Conservation (phyloP, 2,329 filamentous ascomycete genomes). For the Colletotrichum tropicicola region DNA sequence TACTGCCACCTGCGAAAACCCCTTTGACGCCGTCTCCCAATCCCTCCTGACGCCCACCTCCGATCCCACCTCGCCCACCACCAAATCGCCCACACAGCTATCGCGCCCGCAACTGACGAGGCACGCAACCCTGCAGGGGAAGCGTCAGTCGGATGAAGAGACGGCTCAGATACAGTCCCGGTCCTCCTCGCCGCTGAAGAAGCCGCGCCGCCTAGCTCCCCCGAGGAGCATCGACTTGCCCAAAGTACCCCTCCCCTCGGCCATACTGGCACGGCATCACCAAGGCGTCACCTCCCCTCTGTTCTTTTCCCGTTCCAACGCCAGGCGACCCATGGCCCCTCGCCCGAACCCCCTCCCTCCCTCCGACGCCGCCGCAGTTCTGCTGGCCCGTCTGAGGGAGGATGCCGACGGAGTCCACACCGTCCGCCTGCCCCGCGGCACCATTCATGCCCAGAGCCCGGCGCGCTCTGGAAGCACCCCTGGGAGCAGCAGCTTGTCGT, state of each 20-base stretch:
- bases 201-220: constrained; percentile 55
- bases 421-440: constrained; percentile 63
- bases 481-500: constrained; percentile 59
- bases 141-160: constrained; percentile 39
- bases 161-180: neutral
- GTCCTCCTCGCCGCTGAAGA: constrained; percentile 52
- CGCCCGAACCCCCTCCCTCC: constrained; percentile 49
- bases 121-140: constrained; percentile 33
- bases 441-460: constrained; percentile 54
- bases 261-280: constrained; percentile 35
- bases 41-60: constrained; percentile 18
- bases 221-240: constrained; percentile 54
- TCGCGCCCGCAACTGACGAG: constrained; percentile 3
- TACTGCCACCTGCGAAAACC: constrained; percentile 30
- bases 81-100: constrained; percentile 11
- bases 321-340: constrained; percentile 42
- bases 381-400: constrained; percentile 57
- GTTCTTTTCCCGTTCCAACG: constrained; percentile 59
- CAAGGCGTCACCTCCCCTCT: constrained; percentile 58
- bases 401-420: constrained; percentile 59
- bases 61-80: constrained; percentile 15
- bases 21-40: constrained; percentile 22
- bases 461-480: constrained; percentile 59
- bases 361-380: constrained; percentile 53
- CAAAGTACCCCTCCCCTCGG: constrained; percentile 32